Evolutionary conservation across 306 rosid species (phyloP).

Genomic region (Prosopis cineraria): DNA sequence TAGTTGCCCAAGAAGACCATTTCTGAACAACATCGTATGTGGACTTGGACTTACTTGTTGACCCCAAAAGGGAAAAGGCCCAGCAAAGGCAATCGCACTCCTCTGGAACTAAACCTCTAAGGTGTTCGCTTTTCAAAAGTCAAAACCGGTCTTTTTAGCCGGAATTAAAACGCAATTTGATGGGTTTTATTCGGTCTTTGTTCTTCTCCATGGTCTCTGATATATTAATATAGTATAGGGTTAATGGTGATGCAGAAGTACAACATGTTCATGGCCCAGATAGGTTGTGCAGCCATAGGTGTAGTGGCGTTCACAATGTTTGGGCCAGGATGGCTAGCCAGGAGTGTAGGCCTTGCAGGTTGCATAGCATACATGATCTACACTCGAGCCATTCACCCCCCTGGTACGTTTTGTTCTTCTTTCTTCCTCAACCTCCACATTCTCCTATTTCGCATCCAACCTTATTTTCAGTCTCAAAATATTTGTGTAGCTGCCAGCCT

Average conservation of each 20-base stretch:
- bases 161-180: background rate
- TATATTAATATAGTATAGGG: background rate
- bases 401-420: conserved; percentile 48
- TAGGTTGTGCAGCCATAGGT: conserved; percentile 92
- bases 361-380: conserved; percentile 86
- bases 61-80: background rate
- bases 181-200: background rate
- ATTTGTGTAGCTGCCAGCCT: conserved; percentile 77
- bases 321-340: conserved; percentile 94
- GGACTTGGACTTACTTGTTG: background rate
- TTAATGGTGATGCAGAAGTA: conserved; percentile 66
- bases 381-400: conserved; percentile 78
- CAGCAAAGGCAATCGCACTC: background rate
- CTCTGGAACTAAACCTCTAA: background rate
- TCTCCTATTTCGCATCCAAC: background rate
- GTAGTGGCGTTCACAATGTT: conserved; percentile 64
- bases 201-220: background rate
- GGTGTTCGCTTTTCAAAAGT: background rate
- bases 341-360: conserved; percentile 69
- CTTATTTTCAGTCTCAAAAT: background rate
- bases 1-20: background rate
- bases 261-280: conserved; percentile 84
- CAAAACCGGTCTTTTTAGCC: background rate
- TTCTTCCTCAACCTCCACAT: background rate
- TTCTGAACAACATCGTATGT: background rate